Evolutionary conservation across 495 filamentous ascomycete genomes (phyloP).

Genomic region (Xylaria scruposa): DNA sequence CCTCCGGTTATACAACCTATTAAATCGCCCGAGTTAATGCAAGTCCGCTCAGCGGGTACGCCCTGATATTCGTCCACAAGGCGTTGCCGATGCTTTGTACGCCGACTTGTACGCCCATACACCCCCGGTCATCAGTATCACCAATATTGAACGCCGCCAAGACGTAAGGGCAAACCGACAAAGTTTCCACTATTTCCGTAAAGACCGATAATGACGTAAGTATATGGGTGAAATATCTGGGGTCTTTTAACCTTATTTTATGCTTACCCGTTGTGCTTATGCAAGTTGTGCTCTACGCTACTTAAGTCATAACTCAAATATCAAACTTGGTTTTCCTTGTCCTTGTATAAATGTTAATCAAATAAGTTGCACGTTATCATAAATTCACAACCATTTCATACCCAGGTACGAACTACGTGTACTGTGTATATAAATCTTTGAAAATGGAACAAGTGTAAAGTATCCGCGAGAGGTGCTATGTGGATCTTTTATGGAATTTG

Average conservation of each 20-base stretch:
- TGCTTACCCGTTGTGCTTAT: conserved; percentile 7
- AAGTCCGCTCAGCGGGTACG: neutral
- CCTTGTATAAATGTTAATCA: neutral
- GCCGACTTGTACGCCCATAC: neutral
- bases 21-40: neutral
- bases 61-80: neutral
- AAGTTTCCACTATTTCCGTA: neutral
- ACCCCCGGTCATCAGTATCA: neutral
- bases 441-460: too few relatives aligned
- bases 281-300: neutral
- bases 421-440: neutral
- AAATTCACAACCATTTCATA: neutral
- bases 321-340: neutral
- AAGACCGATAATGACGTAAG: neutral
- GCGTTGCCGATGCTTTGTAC: conserved; percentile 1
- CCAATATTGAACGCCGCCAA: neutral
- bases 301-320: neutral
- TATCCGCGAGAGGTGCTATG: neutral
- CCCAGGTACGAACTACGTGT: neutral
- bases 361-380: neutral
- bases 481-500: neutral
- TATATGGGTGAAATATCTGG: neutral
- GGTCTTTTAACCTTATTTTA: conserved; percentile 1
- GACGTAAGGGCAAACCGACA: neutral
- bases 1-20: neutral